These are phyloP conservation scores for Mortierella alpina DNA, from an alignment of 192 early-diverging fungal genomes.

Conservation along the genomic window DNA sequence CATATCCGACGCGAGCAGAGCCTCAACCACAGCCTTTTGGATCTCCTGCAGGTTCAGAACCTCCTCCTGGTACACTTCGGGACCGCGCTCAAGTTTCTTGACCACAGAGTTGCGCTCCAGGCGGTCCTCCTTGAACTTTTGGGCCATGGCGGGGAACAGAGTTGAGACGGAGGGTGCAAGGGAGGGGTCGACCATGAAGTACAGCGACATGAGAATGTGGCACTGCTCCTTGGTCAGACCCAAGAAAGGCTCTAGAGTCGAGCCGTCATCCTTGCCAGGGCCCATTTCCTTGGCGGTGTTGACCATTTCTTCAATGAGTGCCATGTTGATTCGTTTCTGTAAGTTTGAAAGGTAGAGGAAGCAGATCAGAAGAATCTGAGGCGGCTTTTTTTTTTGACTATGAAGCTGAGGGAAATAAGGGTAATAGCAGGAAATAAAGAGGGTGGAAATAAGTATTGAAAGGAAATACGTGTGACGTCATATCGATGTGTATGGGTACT, in stretches of 20 bases:
- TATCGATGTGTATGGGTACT: too few relatives aligned
- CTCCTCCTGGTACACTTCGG: slow-evolving; percentile 50
- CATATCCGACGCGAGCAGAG: slow-evolving; percentile 56
- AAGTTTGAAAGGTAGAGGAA: not conserved
- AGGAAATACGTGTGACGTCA: too few relatives aligned
- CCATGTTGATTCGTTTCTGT: slow-evolving; percentile 4
- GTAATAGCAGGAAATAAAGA: too few relatives aligned
- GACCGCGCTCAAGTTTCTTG: slow-evolving; percentile 59
- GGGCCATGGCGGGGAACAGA: slow-evolving; percentile 57
- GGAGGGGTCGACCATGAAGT: slow-evolving; percentile 60
- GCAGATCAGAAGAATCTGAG: not conserved
- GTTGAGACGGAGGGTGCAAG: slow-evolving; percentile 61
- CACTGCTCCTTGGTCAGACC: slow-evolving; percentile 60
- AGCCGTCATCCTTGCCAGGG: not conserved
- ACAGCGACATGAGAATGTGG: slow-evolving; percentile 59
- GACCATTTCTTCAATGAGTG: slow-evolving; percentile 24
- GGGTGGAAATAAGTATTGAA: too few relatives aligned
- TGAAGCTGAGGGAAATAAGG: not conserved
- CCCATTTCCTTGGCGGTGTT: not conserved
- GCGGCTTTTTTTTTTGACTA: not conserved
- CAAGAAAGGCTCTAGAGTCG: slow-evolving; percentile 51
- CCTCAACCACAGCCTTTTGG: slow-evolving; percentile 59
- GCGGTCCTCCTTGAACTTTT: slow-evolving; percentile 57
- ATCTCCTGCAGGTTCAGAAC: slow-evolving; percentile 56
- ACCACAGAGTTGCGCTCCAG: slow-evolving; percentile 60